Evolutionary conservation across 2,329 filamentous ascomycete genomes (phyloP).

Genomic region (Colletotrichum melonis): DNA sequence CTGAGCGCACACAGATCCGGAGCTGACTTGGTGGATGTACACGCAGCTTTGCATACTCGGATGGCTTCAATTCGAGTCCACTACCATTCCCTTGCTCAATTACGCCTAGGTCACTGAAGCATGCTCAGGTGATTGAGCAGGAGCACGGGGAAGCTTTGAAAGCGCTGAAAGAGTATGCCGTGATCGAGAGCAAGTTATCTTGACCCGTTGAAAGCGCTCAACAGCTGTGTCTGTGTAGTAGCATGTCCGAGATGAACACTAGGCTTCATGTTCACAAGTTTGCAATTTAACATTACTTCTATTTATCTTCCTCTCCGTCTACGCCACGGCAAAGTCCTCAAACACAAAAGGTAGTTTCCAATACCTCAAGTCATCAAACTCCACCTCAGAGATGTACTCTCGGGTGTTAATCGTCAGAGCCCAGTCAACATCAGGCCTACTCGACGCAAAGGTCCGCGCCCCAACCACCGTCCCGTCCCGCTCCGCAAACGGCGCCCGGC

Average conservation of each 20-base stretch:
- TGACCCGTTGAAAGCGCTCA: not conserved
- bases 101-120: slow-evolving; percentile 45
- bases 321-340: not conserved
- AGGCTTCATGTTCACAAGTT: too few relatives aligned
- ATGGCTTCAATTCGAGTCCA: slow-evolving; percentile 55
- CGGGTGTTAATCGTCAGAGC: slow-evolving; percentile 24
- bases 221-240: too few relatives aligned
- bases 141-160: slow-evolving; percentile 43
- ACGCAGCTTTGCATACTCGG: slow-evolving; percentile 53
- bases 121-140: slow-evolving; percentile 45
- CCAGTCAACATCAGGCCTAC: slow-evolving; percentile 20
- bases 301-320: not conserved
- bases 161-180: slow-evolving; percentile 43
- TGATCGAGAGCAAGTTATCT: slow-evolving; percentile 38
- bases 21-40: not conserved
- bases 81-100: slow-evolving; percentile 55
- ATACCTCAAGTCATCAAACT: not conserved
- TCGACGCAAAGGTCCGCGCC: slow-evolving; percentile 11
- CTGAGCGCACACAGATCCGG: too few relatives aligned
- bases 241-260: too few relatives aligned
- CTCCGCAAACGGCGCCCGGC: not conserved
- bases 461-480: slow-evolving; percentile 8
- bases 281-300: not conserved
- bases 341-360: not conserved
- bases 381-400: not conserved